Percentiles rank a stretch among this genome's conserved stretches.
Evolutionary conservation across 495 filamentous ascomycete genomes (phyloP).

Genomic region (Podospora australis): DNA sequence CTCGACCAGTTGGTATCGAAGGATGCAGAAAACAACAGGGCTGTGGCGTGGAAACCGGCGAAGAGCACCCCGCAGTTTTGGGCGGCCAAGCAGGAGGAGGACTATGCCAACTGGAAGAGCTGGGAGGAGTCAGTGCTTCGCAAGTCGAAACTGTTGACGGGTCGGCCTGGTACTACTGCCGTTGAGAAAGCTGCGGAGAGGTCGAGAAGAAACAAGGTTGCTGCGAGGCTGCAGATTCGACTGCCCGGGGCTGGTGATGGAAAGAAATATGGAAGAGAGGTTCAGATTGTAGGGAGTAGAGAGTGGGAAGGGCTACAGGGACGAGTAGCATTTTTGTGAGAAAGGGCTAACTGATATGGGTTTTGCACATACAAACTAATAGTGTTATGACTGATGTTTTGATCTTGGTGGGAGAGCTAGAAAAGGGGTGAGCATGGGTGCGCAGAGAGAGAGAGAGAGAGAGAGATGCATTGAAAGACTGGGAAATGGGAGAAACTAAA

Average conservation of each 20-base stretch:
- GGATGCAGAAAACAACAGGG: no score
- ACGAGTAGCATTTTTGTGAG: no score
- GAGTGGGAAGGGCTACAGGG: slow-evolving; percentile 41
- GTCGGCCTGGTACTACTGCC: slow-evolving; percentile 1
- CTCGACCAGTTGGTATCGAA: slow-evolving; percentile 43
- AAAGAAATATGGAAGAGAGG: slow-evolving; percentile 24
- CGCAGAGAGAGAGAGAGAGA: no score
- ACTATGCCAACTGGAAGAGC: slow-evolving; percentile 35
- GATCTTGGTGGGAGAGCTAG: no score
- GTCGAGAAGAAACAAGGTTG: slow-evolving; percentile 29
- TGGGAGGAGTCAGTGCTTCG: slow-evolving; percentile 34
- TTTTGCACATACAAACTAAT: no score
- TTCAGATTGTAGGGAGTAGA: slow-evolving; percentile 36
- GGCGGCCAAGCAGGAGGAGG: slow-evolving; percentile 36
- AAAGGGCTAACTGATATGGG: no score
- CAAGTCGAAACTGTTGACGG: slow-evolving; percentile 31
- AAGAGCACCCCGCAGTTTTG: slow-evolving; percentile 39
- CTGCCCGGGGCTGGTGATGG: slow-evolving; percentile 37
- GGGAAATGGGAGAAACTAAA: no score
- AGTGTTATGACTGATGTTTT: no score
- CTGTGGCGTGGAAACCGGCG: slow-evolving; percentile 42
- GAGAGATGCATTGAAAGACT: no score
- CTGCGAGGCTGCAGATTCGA: slow-evolving; percentile 41
- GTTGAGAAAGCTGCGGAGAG: slow-evolving; percentile 16
- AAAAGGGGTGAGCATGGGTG: no score